A percentile compares a stretch with the other conserved stretches of the same genome.
phyloP scores from a whole-genome alignment of 176 grass and related monocot genomes.

The maize (Zea mays) region Zm-B73-REFERENCE-NAM-5.0 NC_050100.1:79359001-79359500 shows the following conservation, averaged over 20 bases:
- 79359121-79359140: background rate
- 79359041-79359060: slow-evolving; percentile 10
- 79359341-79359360: background rate
- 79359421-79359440: background rate
- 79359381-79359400: slow-evolving; percentile 5
- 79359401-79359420: background rate
- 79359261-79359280: no score
- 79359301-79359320: no score
- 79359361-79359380: background rate
- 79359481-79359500: slow-evolving; percentile 1
- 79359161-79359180: no score
- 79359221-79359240: no score
- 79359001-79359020: background rate
- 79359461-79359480: background rate
- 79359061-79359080: background rate
- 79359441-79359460: background rate
- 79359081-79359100: background rate
- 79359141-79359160: no score
- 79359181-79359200: no score
- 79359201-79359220: no score
- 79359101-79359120: background rate
- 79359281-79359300: no score
- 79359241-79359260: no score
- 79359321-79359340: no score
- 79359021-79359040: slow-evolving; percentile 2